phyloP scores from a whole-genome alignment of 225 moss, liverwort and hornwort species.

The Bryum argenteum region DNA sequence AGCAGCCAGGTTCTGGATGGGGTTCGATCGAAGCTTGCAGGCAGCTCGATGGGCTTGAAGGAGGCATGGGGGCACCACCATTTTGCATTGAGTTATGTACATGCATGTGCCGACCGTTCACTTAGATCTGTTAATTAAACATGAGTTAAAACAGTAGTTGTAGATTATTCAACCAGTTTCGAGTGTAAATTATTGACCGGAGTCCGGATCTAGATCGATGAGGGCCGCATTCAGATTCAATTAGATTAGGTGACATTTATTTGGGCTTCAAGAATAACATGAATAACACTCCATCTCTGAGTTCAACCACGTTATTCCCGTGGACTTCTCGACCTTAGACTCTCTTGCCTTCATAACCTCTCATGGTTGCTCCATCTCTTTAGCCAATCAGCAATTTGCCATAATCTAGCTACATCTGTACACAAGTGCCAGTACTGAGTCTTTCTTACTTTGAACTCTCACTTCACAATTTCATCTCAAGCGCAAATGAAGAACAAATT shows the following conservation, averaged over 20 bases:
- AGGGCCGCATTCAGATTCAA: not conserved
- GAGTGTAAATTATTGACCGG: not conserved
- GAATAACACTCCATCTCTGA: not conserved
- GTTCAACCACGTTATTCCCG: not conserved
- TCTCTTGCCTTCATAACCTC: too few species aligned
- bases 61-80: not conserved
- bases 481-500: too few species aligned
- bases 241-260: not conserved
- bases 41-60: not conserved
- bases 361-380: too few species aligned
- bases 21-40: too few species aligned
- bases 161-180: not conserved
- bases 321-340: too few species aligned
- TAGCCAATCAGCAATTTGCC: too few species aligned
- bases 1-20: too few species aligned
- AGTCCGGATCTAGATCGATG: not conserved
- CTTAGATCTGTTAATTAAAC: not conserved
- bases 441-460: too few species aligned
- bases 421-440: too few species aligned
- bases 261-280: not conserved
- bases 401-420: too few species aligned
- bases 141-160: not conserved
- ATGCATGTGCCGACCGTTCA: not conserved
- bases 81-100: not conserved
- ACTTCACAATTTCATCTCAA: too few species aligned